Conservation (phyloP, 1,284 basidiomycete genomes). For the Mycosarcoma mackinlayi region DNA sequence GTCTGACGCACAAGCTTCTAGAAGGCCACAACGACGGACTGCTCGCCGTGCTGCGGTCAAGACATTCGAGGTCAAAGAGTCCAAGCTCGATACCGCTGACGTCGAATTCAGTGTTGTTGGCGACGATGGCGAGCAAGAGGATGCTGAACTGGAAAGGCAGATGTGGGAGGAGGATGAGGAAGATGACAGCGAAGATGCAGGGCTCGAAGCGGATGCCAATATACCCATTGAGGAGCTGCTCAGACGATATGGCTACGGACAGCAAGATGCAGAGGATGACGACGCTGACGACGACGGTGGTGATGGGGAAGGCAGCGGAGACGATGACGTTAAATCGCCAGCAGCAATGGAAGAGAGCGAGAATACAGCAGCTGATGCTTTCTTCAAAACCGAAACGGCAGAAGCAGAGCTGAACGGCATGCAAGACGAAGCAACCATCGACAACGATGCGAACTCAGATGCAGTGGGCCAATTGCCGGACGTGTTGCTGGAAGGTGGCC, state of each 20-base stretch:
- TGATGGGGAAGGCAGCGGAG: too few relatives aligned
- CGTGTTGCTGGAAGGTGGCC: conserved; percentile 15
- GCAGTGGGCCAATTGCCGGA: conserved; percentile 63
- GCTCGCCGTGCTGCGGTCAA: conserved; percentile 1
- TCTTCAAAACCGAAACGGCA: conserved; percentile 7
- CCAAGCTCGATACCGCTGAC: conserved; percentile 31
- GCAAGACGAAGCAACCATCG: conserved; percentile 30
- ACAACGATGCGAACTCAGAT: conserved; percentile 11
- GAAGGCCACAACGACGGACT: conserved; percentile 14
- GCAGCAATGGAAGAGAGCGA: conserved; percentile 6
- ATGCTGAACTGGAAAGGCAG: conserved; percentile 64
- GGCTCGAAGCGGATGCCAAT: conserved; percentile 71
- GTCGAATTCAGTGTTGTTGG: conserved; percentile 27
- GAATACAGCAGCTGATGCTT: not conserved
- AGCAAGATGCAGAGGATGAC: conserved; percentile 22
- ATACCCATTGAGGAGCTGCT: conserved; percentile 73
- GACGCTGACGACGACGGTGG: conserved; percentile 32
- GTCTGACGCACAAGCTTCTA: not conserved
- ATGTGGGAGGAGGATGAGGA: conserved; percentile 67
- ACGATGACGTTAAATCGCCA: conserved; percentile 7
- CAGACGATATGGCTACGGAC: conserved; percentile 70
- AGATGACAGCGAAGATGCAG: conserved; percentile 72
- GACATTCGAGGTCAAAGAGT: conserved; percentile 12
- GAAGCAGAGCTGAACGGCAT: conserved; percentile 11
- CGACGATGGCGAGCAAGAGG: conserved; percentile 53